phyloP scores from a whole-genome alignment of 352 stramenopile species.

The Phytophthora sansomeana region DNA sequence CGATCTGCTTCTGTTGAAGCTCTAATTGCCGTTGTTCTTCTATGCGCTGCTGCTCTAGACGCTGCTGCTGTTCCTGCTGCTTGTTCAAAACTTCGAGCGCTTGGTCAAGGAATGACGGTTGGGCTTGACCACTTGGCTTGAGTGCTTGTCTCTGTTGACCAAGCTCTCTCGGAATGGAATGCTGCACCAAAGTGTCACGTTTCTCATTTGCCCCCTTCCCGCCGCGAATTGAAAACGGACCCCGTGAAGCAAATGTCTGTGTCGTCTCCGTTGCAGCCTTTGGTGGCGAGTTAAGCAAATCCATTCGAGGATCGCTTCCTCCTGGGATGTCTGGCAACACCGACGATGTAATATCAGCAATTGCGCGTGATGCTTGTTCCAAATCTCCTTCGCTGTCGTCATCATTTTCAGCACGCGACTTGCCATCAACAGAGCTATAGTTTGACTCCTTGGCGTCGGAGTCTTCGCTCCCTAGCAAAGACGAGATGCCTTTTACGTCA shows the following conservation, averaged over 20 bases:
- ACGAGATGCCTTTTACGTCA: slow-evolving; percentile 47
- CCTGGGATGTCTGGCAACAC: slow-evolving; percentile 37
- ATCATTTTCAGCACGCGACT: slow-evolving; percentile 29
- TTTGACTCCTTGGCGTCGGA: slow-evolving; percentile 35
- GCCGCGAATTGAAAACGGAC: slow-evolving; percentile 25
- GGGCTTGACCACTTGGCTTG: slow-evolving; percentile 15
- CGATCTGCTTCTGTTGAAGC: slow-evolving; percentile 32
- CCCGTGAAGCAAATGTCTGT: slow-evolving; percentile 7
- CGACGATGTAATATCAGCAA: slow-evolving; percentile 50
- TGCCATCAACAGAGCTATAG: slow-evolving; percentile 32
- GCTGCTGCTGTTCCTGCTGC: slow-evolving; percentile 46
- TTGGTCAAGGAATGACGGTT: slow-evolving; percentile 54
- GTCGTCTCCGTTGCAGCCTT: slow-evolving; percentile 12
- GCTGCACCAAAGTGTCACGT: slow-evolving; percentile 1
- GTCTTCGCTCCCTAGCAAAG: slow-evolving; percentile 42
- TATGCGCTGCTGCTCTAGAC: slow-evolving; percentile 33
- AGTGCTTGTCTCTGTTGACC: slow-evolving; percentile 7
- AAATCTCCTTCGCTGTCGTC: slow-evolving; percentile 47
- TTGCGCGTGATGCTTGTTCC: slow-evolving; percentile 43
- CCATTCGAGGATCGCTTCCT: slow-evolving; percentile 22
- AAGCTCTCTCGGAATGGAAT: neutral
- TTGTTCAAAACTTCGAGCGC: slow-evolving; percentile 55
- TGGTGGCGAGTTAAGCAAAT: slow-evolving; percentile 29
- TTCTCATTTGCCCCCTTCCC: slow-evolving; percentile 19
- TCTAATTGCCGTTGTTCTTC: slow-evolving; percentile 33